Conservation (phyloP, 768 basidiomycete genomes). For the Suillus paluster region DNA sequence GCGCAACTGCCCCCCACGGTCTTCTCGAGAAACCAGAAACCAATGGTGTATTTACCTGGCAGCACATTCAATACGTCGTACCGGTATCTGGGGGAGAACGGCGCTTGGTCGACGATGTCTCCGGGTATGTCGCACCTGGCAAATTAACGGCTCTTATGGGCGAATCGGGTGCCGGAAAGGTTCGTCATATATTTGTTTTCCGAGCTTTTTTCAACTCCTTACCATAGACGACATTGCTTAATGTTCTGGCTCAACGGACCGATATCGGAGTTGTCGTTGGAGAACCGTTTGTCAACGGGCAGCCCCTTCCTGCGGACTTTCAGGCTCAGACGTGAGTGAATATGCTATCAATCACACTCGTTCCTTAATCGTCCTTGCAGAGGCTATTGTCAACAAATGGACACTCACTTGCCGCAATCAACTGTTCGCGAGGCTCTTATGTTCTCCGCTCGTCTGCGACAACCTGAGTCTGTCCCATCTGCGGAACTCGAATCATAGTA, state of each 20-base stretch:
- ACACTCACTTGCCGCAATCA: conserved; percentile 73
- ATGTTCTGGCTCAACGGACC: conserved; percentile 57
- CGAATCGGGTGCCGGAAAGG: conserved; percentile 38
- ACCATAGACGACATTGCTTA: conserved; percentile 59
- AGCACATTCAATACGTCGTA: conserved; percentile 68
- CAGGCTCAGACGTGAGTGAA: conserved; percentile 57
- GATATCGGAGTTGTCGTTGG: conserved; percentile 53
- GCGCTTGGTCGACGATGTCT: conserved; percentile 48
- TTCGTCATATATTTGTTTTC: conserved; percentile 5
- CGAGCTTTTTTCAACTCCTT: background rate
- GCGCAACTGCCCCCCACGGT: conserved; percentile 23
- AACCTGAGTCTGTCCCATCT: conserved; percentile 64
- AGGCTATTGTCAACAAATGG: conserved; percentile 86
- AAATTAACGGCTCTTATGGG: conserved; percentile 58
- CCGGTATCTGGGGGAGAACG: conserved; percentile 44
- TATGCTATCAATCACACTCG: background rate
- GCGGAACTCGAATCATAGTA: conserved; percentile 82
- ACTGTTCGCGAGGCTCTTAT: conserved; percentile 83
- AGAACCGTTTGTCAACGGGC: conserved; percentile 59
- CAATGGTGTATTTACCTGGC: conserved; percentile 80
- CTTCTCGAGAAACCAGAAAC: conserved; percentile 33
- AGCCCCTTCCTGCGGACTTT: conserved; percentile 57
- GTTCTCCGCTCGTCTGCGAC: conserved; percentile 81
- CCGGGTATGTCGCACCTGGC: conserved; percentile 55
- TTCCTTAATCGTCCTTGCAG: conserved; percentile 32